phyloP scores from a whole-genome alignment of 176 grass and related monocot genomes.

The Carex kokanica region DNA sequence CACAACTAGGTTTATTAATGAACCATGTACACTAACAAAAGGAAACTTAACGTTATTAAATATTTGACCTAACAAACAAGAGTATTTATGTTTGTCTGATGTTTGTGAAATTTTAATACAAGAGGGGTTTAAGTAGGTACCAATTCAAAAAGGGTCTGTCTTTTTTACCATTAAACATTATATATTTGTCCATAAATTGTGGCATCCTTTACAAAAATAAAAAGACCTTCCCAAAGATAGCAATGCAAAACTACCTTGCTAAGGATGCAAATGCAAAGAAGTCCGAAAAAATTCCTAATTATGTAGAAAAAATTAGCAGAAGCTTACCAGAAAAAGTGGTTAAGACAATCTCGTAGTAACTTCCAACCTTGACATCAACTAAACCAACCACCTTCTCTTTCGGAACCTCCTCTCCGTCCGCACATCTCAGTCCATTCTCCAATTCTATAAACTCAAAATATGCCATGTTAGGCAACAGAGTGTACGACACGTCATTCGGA shows the following conservation, averaged over 20 bases:
- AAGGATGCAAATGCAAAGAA: background rate
- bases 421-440: constrained; percentile 43
- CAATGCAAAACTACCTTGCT: background rate
- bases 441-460: constrained; percentile 77
- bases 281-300: background rate
- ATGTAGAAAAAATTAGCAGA: background rate
- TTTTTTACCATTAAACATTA: background rate
- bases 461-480: constrained; percentile 73
- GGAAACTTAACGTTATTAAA: background rate
- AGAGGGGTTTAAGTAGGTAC: background rate
- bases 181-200: background rate
- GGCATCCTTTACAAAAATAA: background rate
- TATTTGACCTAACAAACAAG: background rate
- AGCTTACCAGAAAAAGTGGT: constrained; percentile 69
- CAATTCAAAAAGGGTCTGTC: background rate
- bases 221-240: background rate
- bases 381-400: constrained; percentile 52
- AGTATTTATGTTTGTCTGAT: background rate
- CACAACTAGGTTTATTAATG: background rate
- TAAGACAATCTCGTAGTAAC: constrained; percentile 70
- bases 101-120: background rate
- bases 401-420: constrained; percentile 35
- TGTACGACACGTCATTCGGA: constrained; percentile 53
- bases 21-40: background rate
- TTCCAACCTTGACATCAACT: constrained; percentile 62